Base-by-base conservation (phyloP, 2,329 filamentous ascomycete genomes). In the Fusarium azukiicola region DNA sequence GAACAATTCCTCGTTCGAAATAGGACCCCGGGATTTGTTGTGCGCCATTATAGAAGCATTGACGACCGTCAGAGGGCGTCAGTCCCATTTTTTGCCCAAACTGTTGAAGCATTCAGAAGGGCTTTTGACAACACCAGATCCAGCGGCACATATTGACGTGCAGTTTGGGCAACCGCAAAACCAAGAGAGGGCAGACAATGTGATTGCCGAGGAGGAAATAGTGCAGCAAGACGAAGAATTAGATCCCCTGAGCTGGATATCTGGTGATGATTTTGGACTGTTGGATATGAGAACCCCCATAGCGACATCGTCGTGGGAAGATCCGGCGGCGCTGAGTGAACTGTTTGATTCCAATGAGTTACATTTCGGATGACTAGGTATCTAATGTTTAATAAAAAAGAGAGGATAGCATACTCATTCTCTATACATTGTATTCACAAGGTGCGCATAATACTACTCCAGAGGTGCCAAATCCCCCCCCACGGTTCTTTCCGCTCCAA, bases 21-120 rank as follows among this genome's bases (percentile, higher is more conserved):
- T 84, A 9, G 83, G 84, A 7, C 83, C 85, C 5, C 78, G 80
- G 13, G 83, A 86, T 44, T 49, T 86, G 1, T 79, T 86, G 6
- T 79, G 74, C 11, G 80, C 84, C 2, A 81, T 86, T 2, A 74
- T 85, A 3, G 74, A 79, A 17, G 80, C 83, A 7, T 63, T 86
- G 0, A 78, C 80, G 4, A 79, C 75, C 3, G 81, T 84, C 1
- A 76, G 84, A 12, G 85, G 85, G 1, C 73, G 78, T 8, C 78
- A 81, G 4, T 86, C 84, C 2, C 81, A 85, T 49, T 50, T 85
- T 0, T 36, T 86, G 0, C 84, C 84, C 0, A 80, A 80, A 36
- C 74, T 86, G 1, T 63, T 86, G 1, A 80, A 82, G 9, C 78
- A 84, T 42, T 84, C 81, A 0, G 81, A 80, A 32, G 49, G 67